Base-by-base conservation (phyloP, 306 rosid species). In the Mimosa bimucronata region DNA sequence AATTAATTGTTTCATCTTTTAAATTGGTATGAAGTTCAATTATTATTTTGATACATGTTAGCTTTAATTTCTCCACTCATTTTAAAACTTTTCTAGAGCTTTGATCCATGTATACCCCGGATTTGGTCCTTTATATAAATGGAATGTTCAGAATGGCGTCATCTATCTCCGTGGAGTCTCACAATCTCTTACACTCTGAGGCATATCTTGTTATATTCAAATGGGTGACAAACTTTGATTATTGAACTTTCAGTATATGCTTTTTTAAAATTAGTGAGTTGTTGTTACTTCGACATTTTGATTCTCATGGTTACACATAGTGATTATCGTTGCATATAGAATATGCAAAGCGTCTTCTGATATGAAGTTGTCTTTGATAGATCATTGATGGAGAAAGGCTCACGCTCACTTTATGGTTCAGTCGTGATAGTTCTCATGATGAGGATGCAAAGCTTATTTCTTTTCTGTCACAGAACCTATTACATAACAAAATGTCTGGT, bases 341-440 rank as follows among this genome's bases (percentile, higher is more conserved):
- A 75, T 45, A 74, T 64, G 31, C 58, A 71, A 79, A 41, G 67
- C 50, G 66, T 60, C 62, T 82, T 73, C 82, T 79, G 78, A 84
- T 79, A 42, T 80, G 83, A 73, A 46, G 45, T 77, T 80, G 55
- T 74, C 73, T 85, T 79, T 78, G 80, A 70, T 92, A 93, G 99
- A 83, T 93, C 76, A 90, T 81, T 66, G 87, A 80, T 73, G 99
- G 99, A 40, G 99, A 95, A 89, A 93, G 99, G 45, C 94, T 93
- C 67, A 93, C 98, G 4, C 91, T 95, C 75, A 86, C 99, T 73
- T 78, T 95, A 78, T 95, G 99, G 98, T 89, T 93, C 88, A 95
- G 86, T 71, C 97, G 97, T 76, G 97, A 93, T 77, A 84, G 83
- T 53, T 84, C 93, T 79, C 89, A 91, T 83, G 98, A 95, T 30